Evolutionary conservation across 2,329 filamentous ascomycete genomes (phyloP), one percentile per base, ranked within the genome.

Genomic region (Diaporthe citriasiana): DNA sequence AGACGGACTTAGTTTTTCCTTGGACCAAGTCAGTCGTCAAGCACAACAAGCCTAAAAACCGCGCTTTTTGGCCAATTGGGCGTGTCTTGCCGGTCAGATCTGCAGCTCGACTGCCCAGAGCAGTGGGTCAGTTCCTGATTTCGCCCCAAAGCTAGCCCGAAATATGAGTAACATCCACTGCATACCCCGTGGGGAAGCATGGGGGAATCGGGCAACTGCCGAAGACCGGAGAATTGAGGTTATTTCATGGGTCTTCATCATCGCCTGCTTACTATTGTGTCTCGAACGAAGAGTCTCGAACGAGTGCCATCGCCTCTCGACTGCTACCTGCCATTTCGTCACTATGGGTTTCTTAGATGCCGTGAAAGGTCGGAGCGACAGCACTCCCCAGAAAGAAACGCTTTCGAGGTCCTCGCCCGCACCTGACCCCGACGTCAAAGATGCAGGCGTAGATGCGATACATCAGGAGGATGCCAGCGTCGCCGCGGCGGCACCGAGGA

Each of bases 91-190:
- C 30, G 33, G 63, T 15, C 63, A 68, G 63, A 68, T 51, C 63
- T 66, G 63, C 63, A 66, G 38, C 27, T 30, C 30, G 15, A 51
- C 42, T 22, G 10, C 45, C 60, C 12, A 35, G 22, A 47, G 47
- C 38, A n/a, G 63, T 30, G 45, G 63, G 45, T 68, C 47, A 68
- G 33, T 30, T 30, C 33, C 40, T 47, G n/a, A 27, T 19, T 22
- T 70, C 71, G 71, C 63, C 55, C 60, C 63, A 73, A 70, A 59
- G 63, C 71, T 70, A 35, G 53, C 53, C 71, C 71, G 71, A 73
- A 50, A 53, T 13, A 42, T 40, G 33, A 33, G 56, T 53, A 30
- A 25, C 27, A 17, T 1, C 35, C 30, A n/a, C n/a, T n/a, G n/a
- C n/a, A 27, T 19, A 59, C 50, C 25, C 70, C 47, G 27, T 45